Base-by-base conservation (phyloP, 1,284 basidiomycete species). In the Microbotryum silenes-acaulis region DNA sequence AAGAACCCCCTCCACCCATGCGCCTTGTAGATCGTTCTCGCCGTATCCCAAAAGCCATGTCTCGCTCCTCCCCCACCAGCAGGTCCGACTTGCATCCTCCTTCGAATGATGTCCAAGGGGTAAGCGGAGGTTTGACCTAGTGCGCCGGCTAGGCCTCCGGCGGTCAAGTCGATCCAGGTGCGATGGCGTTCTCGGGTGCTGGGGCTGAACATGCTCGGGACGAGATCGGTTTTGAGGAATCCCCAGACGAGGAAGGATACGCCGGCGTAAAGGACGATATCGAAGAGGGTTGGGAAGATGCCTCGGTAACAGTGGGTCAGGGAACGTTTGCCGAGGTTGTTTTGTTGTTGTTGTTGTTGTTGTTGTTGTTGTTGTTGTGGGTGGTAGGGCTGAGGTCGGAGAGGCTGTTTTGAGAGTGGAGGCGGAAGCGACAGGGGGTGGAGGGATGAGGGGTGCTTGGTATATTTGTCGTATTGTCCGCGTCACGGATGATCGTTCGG, bases 261-360 rank as follows among this genome's bases (percentile, higher is more conserved):
- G 9, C 96, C 96, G 1, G 93, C 92, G 72, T 99, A 98, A 0
- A 96, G 96, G 21, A 98, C 81, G 84, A 97, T 97, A 48, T 92
- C 92, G 25, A 83, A 75, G 51, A 96, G 77, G n/a, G 90, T 91
- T 44, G 93, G 88, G 12, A 85, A 85, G 77, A 98, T 97, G 9
- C 96, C 96, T 37, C 96, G 87, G 75, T 99, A 99, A 77, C 94
- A 93, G 72, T 94, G 91, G 63, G 58, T 87, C 72, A 37, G 87
- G 86, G 69, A 90, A 83, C n/a, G 77, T 74, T 29, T 29, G 29
- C 29, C 29, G 29, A 29, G 3, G 29, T 29, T 29, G 29, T 54
- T 75, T 72, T 23, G 23, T 23, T 23, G 23, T 23, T 1, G 23
- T 23, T 1, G 58, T 78, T 71, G 61, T 69, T 18, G 57, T 27